Conservation (phyloP, 176 grass and related monocot genomes). For the Raddia guianensis region DNA sequence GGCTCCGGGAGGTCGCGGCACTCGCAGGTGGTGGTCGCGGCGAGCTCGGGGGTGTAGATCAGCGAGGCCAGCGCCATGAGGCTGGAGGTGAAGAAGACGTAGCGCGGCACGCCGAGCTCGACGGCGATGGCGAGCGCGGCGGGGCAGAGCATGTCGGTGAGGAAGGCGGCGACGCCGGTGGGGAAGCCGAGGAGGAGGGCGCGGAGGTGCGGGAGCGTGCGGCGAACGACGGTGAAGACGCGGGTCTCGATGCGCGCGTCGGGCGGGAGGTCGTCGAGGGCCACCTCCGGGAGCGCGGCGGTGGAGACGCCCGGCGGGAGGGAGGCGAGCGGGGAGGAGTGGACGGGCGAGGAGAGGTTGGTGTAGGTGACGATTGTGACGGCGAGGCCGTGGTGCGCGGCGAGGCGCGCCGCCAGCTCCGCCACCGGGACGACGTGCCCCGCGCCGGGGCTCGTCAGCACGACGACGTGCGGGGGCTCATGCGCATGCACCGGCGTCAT, state of each 20-base stretch:
- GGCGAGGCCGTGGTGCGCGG: slow-evolving; percentile 36
- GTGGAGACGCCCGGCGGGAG: slow-evolving; percentile 42
- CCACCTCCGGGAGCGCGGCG: slow-evolving; percentile 48
- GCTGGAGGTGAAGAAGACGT: slow-evolving; percentile 53
- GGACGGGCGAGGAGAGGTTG: slow-evolving; percentile 44
- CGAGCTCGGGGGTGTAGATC: slow-evolving; percentile 40
- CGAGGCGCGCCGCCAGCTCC: slow-evolving; percentile 48
- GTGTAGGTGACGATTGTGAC: slow-evolving; percentile 57
- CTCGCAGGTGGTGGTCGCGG: slow-evolving; percentile 44
- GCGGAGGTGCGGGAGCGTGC: slow-evolving; percentile 31
- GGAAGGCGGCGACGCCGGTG: slow-evolving; percentile 38
- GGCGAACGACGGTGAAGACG: slow-evolving; percentile 27
- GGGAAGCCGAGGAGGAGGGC: slow-evolving; percentile 18
- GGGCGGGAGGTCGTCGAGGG: slow-evolving; percentile 54
- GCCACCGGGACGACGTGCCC: slow-evolving; percentile 54
- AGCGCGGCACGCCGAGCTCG: slow-evolving; percentile 53
- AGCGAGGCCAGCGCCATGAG: slow-evolving; percentile 29
- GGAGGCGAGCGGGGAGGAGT: slow-evolving; percentile 33
- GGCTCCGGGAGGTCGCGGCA: slow-evolving; percentile 57
- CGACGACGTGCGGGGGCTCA: slow-evolving; percentile 40
- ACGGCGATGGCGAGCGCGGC: slow-evolving; percentile 29
- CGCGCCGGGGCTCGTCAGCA: slow-evolving; percentile 56
- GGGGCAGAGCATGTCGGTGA: slow-evolving; percentile 48
- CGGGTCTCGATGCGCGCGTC: slow-evolving; percentile 29
- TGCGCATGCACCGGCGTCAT: no score